phyloP scores from a whole-genome alignment of 2,329 filamentous ascomycete genomes.

The Ascochyta rabiei region DNA sequence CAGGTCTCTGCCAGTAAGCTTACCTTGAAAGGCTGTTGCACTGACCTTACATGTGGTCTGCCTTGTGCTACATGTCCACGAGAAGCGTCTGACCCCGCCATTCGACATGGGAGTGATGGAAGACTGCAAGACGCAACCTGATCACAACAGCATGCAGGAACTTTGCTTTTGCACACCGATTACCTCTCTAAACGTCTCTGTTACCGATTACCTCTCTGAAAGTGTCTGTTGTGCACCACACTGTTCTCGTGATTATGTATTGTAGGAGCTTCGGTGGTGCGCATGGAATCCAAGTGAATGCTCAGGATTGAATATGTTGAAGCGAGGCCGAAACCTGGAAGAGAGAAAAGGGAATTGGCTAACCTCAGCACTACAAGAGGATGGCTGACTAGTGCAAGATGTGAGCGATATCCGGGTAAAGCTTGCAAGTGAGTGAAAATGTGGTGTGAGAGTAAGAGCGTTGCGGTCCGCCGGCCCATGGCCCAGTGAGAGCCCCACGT shows the following conservation, averaged over 20 bases:
- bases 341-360: neutral
- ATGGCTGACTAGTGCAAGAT: neutral
- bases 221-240: neutral
- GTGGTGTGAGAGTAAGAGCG: constrained; percentile 14
- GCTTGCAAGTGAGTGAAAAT: constrained; percentile 9
- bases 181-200: neutral
- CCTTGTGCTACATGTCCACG: constrained; percentile 11
- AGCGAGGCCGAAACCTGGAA: neutral
- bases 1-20: too few relatives aligned
- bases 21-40: neutral
- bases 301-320: neutral
- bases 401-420: constrained; percentile 11
- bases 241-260: constrained; percentile 15
- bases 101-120: neutral
- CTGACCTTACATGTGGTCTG: constrained; percentile 5
- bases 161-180: constrained; percentile 21
- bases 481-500: constrained; percentile 26
- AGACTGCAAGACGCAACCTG: constrained; percentile 6
- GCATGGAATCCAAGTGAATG: neutral
- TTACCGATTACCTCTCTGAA: constrained; percentile 9
- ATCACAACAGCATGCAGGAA: constrained; percentile 30
- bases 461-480: constrained; percentile 6
- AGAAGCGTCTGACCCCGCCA: neutral
- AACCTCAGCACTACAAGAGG: neutral
- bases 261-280: neutral